Base-by-base conservation (phyloP, 2,329 filamentous ascomycete genomes). In the Penicillium palitans region DNA sequence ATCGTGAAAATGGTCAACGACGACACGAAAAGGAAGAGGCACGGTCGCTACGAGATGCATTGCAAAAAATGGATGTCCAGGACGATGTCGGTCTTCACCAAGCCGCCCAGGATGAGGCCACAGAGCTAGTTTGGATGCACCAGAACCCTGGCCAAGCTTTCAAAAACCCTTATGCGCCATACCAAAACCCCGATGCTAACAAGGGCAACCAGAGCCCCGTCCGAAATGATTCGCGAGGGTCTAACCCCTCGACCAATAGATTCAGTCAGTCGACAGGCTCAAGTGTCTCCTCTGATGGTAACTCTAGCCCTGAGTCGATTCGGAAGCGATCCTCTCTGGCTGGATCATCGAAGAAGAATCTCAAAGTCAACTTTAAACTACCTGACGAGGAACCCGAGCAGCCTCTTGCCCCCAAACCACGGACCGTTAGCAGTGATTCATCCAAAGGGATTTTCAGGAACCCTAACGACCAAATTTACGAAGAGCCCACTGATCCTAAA, bases 381-480 rank as follows among this genome's bases (percentile, higher is more conserved):
- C 71, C 75, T 13, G 60, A 61, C 37, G 74, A 75, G 29, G 67
- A 68, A 50, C 52, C 58, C 13, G 55, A 56, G 40, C 64, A 60
- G 45, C 41, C 54, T 33, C 51, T 56, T 25, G 61, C 33, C 19
- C 39, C 68, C 7, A 68, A 67, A 33, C 60, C 69, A 25, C 73
- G 71, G 24, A 74, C 69, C 40, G 66, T 69, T 19, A 77, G 74
- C 57, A 69, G 63, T 37, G 76, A 77, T 50, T 73, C 76, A 17
- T 74, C 72, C 19, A 82, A 77, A 59, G 80, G 79, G 27, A 74
- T 85, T 17, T 87, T 85, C 70, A 81, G 81, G 64, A 84, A 85
- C 60, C 83, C 84, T 3, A 78, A 83, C 55, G 84, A 86, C 66
- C 80, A 83, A 48, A 87, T 97, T 60, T 97, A 91, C 81, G 93